Evolutionary conservation across 2,329 filamentous ascomycete genomes (phyloP).

Genomic region (Colletotrichum shisoi): DNA sequence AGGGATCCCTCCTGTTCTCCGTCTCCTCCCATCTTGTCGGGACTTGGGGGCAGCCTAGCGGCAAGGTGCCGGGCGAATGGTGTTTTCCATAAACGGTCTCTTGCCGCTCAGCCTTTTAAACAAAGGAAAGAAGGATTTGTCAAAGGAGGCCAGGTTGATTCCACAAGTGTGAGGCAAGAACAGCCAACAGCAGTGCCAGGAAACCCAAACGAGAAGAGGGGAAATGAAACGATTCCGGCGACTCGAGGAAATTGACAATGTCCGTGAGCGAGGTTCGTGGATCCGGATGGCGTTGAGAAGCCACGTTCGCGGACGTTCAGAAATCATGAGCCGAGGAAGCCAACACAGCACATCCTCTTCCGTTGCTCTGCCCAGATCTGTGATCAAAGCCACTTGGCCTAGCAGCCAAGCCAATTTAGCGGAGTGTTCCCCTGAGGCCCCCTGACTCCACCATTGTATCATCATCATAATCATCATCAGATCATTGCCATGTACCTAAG

Average conservation of each 20-base stretch:
- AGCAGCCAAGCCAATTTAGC: slow-evolving; percentile 25
- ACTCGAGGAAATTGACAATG: slow-evolving; percentile 28
- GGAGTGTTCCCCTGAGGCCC: slow-evolving; percentile 7
- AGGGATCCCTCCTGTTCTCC: slow-evolving; percentile 16
- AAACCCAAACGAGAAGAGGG: slow-evolving; percentile 4
- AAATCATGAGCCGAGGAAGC: background rate
- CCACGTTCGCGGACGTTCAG: background rate
- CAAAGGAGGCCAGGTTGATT: background rate
- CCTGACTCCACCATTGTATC: slow-evolving; percentile 1
- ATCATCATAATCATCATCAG: slow-evolving; percentile 25
- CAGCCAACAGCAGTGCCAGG: background rate
- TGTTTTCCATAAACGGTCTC: slow-evolving; percentile 9
- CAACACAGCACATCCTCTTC: background rate
- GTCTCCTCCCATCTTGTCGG: slow-evolving; percentile 7
- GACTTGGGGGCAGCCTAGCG: background rate
- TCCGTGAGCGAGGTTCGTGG: slow-evolving; percentile 33
- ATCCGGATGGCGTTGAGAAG: slow-evolving; percentile 15
- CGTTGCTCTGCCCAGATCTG: slow-evolving; percentile 4
- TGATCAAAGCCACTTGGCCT: background rate
- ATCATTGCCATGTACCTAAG: slow-evolving; percentile 32
- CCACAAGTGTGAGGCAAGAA: slow-evolving; percentile 1
- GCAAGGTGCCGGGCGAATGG: slow-evolving; percentile 11
- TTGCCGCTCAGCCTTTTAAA: background rate
- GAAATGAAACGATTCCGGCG: slow-evolving; percentile 2
- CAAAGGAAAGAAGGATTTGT: too few relatives aligned